Percentiles rank a stretch among this genome's conserved stretches.
Evolutionary conservation across 495 filamentous ascomycete species (phyloP).

Genomic region (Massariosphaeria phaeospora): DNA sequence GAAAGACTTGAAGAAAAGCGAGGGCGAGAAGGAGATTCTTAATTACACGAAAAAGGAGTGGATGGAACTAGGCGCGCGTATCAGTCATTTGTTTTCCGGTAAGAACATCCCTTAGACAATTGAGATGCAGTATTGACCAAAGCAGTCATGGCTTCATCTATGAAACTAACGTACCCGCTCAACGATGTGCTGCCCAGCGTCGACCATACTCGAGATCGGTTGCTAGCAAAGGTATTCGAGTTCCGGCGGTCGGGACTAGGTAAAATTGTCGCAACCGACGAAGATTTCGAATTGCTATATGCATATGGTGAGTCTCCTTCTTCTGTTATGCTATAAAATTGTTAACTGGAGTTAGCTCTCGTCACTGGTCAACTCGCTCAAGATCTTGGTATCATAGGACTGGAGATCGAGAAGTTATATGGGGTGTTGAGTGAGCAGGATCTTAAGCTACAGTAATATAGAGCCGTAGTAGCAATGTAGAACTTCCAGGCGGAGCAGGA

Average conservation of each 20-base stretch:
- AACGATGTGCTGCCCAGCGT: slow-evolving; percentile 82
- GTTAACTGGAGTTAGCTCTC: slow-evolving; percentile 54
- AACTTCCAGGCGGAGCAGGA: too few relatives aligned
- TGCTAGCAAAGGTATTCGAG: slow-evolving; percentile 84
- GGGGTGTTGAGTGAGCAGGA: slow-evolving; percentile 71
- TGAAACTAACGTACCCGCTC: slow-evolving; percentile 90
- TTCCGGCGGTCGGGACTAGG: slow-evolving; percentile 68
- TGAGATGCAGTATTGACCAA: slow-evolving; percentile 12
- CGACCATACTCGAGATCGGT: slow-evolving; percentile 68
- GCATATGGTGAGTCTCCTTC: slow-evolving; percentile 56
- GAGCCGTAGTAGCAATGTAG: too few relatives aligned
- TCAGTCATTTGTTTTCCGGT: slow-evolving; percentile 89
- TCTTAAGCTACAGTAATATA: slow-evolving; percentile 56
- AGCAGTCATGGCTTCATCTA: slow-evolving; percentile 77
- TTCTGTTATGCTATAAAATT: slow-evolving; percentile 36
- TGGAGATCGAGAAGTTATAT: slow-evolving; percentile 66
- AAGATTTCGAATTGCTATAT: slow-evolving; percentile 67
- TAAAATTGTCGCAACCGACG: slow-evolving; percentile 52
- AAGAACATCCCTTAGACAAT: slow-evolving; percentile 14
- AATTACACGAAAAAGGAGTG: slow-evolving; percentile 76
- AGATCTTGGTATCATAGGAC: slow-evolving; percentile 64
- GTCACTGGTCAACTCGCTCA: slow-evolving; percentile 63
- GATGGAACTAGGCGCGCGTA: slow-evolving; percentile 70
- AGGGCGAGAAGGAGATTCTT: slow-evolving; percentile 74
- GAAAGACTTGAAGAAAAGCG: slow-evolving; percentile 68